phyloP scores from a whole-genome alignment of 1,139 yeast species.

The Wickerhamomyces sp. region DNA sequence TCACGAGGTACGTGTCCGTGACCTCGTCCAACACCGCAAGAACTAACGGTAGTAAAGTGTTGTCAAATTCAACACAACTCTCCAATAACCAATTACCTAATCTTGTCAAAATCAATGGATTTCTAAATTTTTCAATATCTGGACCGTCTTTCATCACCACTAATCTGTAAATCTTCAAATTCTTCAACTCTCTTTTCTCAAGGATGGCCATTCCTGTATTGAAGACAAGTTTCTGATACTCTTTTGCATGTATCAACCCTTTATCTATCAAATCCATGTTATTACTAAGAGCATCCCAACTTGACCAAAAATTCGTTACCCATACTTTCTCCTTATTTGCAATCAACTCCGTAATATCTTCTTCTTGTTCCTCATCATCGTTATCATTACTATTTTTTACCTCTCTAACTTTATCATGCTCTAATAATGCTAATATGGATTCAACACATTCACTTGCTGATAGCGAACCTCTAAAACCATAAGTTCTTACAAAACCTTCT shows the following conservation, averaged over 20 bases:
- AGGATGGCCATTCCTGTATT: constrained; percentile 84
- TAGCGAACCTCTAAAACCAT: constrained; percentile 81
- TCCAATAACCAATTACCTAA: constrained; percentile 91
- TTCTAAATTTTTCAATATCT: constrained; percentile 68
- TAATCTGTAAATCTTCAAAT: constrained; percentile 72
- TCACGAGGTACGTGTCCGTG: constrained; percentile 78
- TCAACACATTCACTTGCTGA: constrained; percentile 95
- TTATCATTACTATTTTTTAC: constrained; percentile 9
- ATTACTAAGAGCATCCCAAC: constrained; percentile 85
- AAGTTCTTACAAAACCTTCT: constrained; percentile 81
- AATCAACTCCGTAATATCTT: constrained; percentile 39
- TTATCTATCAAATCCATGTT: constrained; percentile 52
- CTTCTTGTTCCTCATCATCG: constrained; percentile 31
- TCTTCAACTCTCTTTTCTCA: constrained; percentile 76
- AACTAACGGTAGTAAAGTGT: constrained; percentile 70
- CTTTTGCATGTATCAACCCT: constrained; percentile 78
- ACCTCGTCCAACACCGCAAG: constrained; percentile 76
- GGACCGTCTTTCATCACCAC: constrained; percentile 91
- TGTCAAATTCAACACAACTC: constrained; percentile 77
- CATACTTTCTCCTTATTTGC: constrained; percentile 60
- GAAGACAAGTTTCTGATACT: constrained; percentile 79
- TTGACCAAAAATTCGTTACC: constrained; percentile 89
- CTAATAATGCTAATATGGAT: constrained; percentile 77
- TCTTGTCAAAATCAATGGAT: constrained; percentile 80
- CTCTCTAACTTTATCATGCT: constrained; percentile 39